phyloP scores from a whole-genome alignment of 306 rosid species.

The Cajanus cajan region DNA sequence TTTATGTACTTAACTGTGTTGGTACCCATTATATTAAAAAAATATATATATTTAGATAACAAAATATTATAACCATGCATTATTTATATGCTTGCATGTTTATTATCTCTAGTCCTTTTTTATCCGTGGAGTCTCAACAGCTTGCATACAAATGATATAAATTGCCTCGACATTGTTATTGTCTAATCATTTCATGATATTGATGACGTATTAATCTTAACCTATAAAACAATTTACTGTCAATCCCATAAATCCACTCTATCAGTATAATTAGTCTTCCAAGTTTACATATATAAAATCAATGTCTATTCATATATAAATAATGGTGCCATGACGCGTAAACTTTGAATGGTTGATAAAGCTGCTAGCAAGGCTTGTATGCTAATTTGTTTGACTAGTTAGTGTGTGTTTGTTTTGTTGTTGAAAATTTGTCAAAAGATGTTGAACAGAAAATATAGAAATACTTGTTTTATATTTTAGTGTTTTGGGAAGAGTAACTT shows the following conservation, averaged over 20 bases:
- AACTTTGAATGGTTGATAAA: not conserved
- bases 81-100: not conserved
- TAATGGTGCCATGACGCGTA: too few relatives aligned
- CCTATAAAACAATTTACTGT: not conserved
- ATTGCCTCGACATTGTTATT: not conserved
- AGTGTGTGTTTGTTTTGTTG: too few relatives aligned
- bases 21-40: not conserved
- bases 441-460: too few relatives aligned
- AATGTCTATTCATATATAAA: not conserved
- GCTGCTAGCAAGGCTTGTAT: not conserved
- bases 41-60: not conserved
- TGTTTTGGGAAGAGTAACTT: too few relatives aligned
- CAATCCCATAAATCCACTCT: not conserved
- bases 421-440: too few relatives aligned
- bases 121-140: not conserved
- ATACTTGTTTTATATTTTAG: too few relatives aligned
- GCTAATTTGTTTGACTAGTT: not conserved
- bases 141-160: not conserved
- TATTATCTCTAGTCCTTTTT: not conserved
- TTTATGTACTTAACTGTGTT: not conserved
- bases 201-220: not conserved
- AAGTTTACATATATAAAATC: not conserved
- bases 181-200: not conserved
- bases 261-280: not conserved
- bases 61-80: conserved; percentile 13